Conservation (phyloP, 176 grass and related monocot species). For the Cenchrus americanus region DNA sequence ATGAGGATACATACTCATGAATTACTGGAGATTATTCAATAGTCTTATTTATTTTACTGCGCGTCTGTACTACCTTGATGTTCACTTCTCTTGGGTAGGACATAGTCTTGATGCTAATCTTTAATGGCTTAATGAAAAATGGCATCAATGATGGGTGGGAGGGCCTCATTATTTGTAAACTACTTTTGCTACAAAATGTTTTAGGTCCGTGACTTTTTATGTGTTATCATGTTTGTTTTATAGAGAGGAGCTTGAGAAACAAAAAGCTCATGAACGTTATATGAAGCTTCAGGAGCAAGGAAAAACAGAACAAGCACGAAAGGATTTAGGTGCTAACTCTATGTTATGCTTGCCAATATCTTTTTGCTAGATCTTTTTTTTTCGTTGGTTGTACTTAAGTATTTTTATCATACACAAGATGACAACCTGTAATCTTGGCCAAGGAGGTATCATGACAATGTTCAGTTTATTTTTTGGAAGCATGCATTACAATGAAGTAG, state of each 20-base stretch:
- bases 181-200: not conserved
- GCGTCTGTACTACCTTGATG: not conserved
- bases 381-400: not conserved
- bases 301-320: slow-evolving; percentile 90
- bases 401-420: not conserved
- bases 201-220: not conserved
- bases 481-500: not conserved
- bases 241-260: slow-evolving; percentile 98
- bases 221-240: slow-evolving; percentile 13
- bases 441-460: slow-evolving; percentile 23
- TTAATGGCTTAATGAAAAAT: not conserved
- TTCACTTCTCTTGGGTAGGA: not conserved
- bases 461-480: not conserved
- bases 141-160: not conserved
- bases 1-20: slow-evolving; percentile 4
- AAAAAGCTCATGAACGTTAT: slow-evolving; percentile 94
- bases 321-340: slow-evolving; percentile 89
- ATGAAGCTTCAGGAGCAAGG: slow-evolving; percentile 99
- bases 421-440: not conserved
- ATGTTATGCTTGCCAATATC: not conserved
- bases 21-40: not conserved
- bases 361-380: not conserved
- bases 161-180: not conserved
- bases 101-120: not conserved
- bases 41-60: not conserved